Percentiles rank a stretch among this genome's conserved stretches.
These are phyloP conservation scores for Bruguiera hainesii DNA, from an alignment of 441 rosid genomes.

Conservation along the genomic window DNA sequence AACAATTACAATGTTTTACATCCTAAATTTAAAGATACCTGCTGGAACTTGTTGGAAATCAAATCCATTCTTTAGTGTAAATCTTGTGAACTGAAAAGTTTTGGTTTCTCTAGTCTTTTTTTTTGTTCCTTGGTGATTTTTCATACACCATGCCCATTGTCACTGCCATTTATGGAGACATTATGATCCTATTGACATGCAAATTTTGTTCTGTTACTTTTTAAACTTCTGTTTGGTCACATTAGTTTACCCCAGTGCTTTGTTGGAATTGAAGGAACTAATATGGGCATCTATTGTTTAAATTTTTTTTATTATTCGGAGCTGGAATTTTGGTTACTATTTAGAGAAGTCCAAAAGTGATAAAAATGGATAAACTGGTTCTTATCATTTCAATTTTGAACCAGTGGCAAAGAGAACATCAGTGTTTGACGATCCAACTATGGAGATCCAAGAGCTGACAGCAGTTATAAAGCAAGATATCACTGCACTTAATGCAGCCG, in stretches of 20 bases:
- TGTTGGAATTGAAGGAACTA: neutral
- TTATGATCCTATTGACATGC: no score
- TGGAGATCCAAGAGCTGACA: constrained; percentile 91
- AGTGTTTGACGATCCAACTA: constrained; percentile 88
- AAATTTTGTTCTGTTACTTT: neutral
- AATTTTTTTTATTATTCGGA: neutral
- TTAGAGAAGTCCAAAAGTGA: neutral
- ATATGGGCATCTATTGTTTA: neutral
- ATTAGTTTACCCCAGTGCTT: neutral
- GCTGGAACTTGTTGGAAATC: no score
- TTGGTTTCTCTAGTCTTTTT: no score
- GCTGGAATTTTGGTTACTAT: neutral
- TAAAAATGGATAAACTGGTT: neutral
- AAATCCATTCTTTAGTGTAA: no score
- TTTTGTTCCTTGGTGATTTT: no score
- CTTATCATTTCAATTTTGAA: constrained; percentile 9
- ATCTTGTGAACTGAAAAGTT: no score
- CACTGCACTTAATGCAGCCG: constrained; percentile 81
- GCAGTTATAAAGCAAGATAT: constrained; percentile 89
- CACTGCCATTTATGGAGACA: no score
- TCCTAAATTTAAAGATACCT: no score
- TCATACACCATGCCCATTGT: no score
- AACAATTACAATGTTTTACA: no score
- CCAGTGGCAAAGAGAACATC: constrained; percentile 91
- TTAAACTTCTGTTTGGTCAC: neutral